Evolutionary conservation across 257 asterid species (phyloP).

Genomic region (Oldenlandia corymbosa): DNA sequence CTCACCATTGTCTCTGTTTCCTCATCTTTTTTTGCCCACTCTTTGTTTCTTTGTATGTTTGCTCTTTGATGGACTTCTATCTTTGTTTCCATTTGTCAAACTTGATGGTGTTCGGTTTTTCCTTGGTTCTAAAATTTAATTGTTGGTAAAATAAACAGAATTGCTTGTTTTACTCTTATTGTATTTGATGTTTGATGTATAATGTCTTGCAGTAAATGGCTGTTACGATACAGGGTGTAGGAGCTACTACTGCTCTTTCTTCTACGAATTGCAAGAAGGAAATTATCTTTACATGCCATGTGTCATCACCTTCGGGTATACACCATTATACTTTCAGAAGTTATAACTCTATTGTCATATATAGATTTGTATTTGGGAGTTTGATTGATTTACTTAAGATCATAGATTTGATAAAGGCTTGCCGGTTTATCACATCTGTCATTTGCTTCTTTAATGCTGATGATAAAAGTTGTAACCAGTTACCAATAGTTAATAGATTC

Average conservation of each 20-base stretch:
- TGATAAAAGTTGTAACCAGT: background rate
- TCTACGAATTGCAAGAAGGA: conserved; percentile 33
- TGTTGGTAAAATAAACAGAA: background rate
- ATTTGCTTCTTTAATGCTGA: background rate
- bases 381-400: background rate
- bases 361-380: background rate
- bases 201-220: conserved; percentile 29
- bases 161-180: background rate
- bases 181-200: background rate
- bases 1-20: background rate
- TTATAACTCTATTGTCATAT: background rate
- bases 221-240: conserved; percentile 41
- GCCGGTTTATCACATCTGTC: background rate
- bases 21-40: background rate
- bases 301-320: conserved; percentile 46
- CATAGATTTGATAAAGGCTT: background rate
- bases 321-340: background rate
- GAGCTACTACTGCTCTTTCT: conserved; percentile 42
- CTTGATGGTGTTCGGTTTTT: background rate
- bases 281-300: conserved; percentile 25
- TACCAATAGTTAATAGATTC: background rate
- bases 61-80: background rate
- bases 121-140: background rate
- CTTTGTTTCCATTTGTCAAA: background rate
- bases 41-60: no score